These are phyloP conservation scores for Rubia tinctorum DNA, from an alignment of 305 asterid genomes.

Conservation along the genomic window DNA sequence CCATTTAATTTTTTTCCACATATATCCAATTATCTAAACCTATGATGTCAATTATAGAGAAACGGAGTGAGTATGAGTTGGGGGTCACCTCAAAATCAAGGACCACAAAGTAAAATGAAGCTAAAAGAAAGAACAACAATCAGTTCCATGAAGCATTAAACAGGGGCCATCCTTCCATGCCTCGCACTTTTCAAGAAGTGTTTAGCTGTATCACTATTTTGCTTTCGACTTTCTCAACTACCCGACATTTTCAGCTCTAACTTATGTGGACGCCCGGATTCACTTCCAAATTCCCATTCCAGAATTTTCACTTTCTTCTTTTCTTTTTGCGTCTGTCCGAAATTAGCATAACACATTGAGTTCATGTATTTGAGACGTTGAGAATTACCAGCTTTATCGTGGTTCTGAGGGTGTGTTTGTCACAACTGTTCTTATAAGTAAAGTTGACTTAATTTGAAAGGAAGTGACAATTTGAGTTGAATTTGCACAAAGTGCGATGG, in stretches of 20 bases:
- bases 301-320: background rate
- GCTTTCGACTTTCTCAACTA: slow-evolving; percentile 11
- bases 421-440: too few species aligned
- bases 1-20: too few species aligned
- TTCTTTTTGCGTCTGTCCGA: background rate
- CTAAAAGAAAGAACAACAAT: background rate
- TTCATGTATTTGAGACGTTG: too few species aligned
- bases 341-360: too few species aligned
- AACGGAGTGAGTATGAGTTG: too few species aligned
- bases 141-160: background rate
- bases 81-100: slow-evolving; percentile 6
- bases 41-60: too few species aligned
- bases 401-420: too few species aligned
- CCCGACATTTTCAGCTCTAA: background rate
- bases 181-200: slow-evolving; percentile 8
- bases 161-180: slow-evolving; percentile 10
- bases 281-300: background rate
- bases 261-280: background rate
- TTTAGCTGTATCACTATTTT: background rate
- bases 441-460: too few species aligned
- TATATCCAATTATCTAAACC: too few species aligned
- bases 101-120: slow-evolving; percentile 14
- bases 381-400: too few species aligned
- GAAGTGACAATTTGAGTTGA: too few species aligned
- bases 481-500: too few species aligned